These are phyloP conservation scores for Penicillium sp. DNA, from an alignment of 2,329 filamentous ascomycete species.

Conservation along the genomic window DNA sequence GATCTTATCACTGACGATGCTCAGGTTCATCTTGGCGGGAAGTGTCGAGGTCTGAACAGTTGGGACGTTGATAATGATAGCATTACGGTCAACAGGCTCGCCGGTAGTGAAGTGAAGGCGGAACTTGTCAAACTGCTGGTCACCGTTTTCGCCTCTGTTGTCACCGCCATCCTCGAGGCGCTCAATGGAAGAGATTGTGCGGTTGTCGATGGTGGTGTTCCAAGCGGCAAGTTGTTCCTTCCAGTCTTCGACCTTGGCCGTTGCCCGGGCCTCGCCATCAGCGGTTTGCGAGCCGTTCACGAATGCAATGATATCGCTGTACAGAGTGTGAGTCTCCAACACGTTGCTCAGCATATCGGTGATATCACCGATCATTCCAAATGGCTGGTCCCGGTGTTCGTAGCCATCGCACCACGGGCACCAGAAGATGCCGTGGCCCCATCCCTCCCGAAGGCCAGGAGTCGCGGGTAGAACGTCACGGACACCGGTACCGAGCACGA, in stretches of 20 bases:
- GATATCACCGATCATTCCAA: conserved; percentile 55
- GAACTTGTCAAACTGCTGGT: conserved; percentile 56
- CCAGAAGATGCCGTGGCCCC: conserved; percentile 62
- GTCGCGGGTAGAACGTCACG: conserved; percentile 56
- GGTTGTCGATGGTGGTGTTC: conserved; percentile 57
- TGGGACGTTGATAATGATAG: conserved; percentile 54
- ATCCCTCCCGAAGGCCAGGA: conserved; percentile 56
- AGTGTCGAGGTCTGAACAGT: conserved; percentile 51
- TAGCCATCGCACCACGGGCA: conserved; percentile 66
- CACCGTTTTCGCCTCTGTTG: conserved; percentile 28
- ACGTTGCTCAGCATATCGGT: conserved; percentile 48
- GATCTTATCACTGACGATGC: conserved; percentile 48
- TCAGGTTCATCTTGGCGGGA: conserved; percentile 51
- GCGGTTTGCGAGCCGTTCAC: conserved; percentile 60
- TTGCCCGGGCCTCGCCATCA: conserved; percentile 41
- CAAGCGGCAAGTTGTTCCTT: conserved; percentile 51
- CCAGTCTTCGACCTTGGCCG: conserved; percentile 49
- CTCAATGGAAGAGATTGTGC: conserved; percentile 52
- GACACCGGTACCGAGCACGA: conserved; percentile 60
- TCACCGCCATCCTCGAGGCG: conserved; percentile 44
- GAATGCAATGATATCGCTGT: conserved; percentile 57
- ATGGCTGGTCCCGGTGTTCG: conserved; percentile 59
- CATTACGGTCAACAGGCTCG: conserved; percentile 47
- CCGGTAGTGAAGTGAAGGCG: conserved; percentile 54
- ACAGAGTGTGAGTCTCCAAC: conserved; percentile 56